Conservation (phyloP, 148 eudicot genomes). For the Spergularia bocconei region DNA sequence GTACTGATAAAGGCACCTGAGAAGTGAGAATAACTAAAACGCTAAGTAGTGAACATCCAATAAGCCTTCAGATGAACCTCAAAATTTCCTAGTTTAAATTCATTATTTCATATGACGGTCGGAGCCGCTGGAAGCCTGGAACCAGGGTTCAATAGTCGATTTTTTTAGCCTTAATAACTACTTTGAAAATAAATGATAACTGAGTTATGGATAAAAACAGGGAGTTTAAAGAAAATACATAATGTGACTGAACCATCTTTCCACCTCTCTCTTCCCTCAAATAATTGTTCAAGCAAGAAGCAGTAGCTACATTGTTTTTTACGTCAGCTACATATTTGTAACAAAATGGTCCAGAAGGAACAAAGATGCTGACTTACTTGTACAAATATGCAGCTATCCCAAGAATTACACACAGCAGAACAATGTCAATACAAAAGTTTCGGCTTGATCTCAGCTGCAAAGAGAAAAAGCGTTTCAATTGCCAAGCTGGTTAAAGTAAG, state of each 20-base stretch:
- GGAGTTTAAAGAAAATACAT: not conserved
- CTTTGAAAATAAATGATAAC: not conserved
- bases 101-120: not conserved
- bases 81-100: not conserved
- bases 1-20: not conserved
- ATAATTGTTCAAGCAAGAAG: constrained; percentile 10
- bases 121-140: not conserved
- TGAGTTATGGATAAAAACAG: too few relatives aligned
- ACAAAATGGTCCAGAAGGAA: not conserved
- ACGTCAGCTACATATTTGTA: not conserved
- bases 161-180: not conserved
- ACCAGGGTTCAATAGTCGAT: not conserved
- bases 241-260: not conserved
- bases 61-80: not conserved
- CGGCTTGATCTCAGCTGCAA: constrained; percentile 93
- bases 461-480: constrained; percentile 2
- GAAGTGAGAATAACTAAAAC: not conserved
- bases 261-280: constrained; percentile 1
- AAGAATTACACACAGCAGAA: constrained; percentile 82
- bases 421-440: constrained; percentile 91
- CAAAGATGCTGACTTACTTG: constrained; percentile 60
- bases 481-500: constrained; percentile 11
- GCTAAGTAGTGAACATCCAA: not conserved
- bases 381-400: constrained; percentile 95
- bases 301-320: too few relatives aligned